Base-by-base conservation (phyloP, 2,329 filamentous ascomycete genomes). In the Colletotrichum viniferum region DNA sequence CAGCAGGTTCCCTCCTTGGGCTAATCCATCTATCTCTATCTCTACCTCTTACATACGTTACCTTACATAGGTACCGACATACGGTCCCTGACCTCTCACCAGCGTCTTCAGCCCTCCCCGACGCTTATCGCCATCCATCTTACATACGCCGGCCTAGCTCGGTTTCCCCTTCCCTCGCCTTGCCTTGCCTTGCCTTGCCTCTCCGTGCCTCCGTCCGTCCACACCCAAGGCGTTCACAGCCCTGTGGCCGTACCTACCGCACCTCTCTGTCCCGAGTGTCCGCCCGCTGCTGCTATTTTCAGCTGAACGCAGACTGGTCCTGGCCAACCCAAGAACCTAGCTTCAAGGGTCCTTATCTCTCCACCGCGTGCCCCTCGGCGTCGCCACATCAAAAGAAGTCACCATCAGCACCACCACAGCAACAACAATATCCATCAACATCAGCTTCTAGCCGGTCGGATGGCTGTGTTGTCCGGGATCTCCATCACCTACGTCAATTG, bases 381-480 rank as follows among this genome's bases (percentile, higher is more conserved):
- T 74, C 61, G 71, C 74, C 71, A 76, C 60, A 74, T 69, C 60
- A 62, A 55, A 24, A 38, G 34, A 24, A 38, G 34, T 24, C 68
- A 21, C 12, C 16, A 28, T 26, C 26, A 28, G 2, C 24, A 26
- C 38, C 24, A 52, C 24, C 18, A 36, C 43, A n/a, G 30, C 48
- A 67, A 52, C 34, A 14, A 26, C 43, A 58, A 30, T 24, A 67
- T 28, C 0, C 64, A n/a, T 18, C 48, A 71, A 56, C 69, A 73
- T 43, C 68, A 60, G 64, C 21, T 63, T 70, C 34, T 43, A 73
- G 73, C 69, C 64, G 67, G 71, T 71, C 74, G 74, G 71, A 77
- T 77, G 76, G 76, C 74, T 77, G 76, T 77, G 76, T 73, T 77
- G 74, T 65, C 65, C 65, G 60, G 74, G 66, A 65, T 72, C 61